phyloP scores from a whole-genome alignment of 2,329 filamentous ascomycete genomes.

The Fusarium compactum region DNA sequence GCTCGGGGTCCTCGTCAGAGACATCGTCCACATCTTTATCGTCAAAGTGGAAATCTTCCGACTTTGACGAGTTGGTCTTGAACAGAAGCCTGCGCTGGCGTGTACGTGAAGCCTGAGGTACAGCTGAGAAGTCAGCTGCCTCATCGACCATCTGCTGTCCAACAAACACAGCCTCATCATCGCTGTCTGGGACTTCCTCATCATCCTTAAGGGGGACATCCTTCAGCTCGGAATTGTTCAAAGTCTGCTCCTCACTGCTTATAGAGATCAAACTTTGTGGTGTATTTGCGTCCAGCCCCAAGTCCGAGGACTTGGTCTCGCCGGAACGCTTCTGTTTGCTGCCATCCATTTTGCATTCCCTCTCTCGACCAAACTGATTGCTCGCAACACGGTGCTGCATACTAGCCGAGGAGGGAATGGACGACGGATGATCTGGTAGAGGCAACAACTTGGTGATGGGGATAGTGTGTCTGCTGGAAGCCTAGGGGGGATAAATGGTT shows the following conservation, averaged over 20 bases:
- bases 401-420: not conserved
- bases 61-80: not conserved
- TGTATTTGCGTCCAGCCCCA: not conserved
- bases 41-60: not conserved
- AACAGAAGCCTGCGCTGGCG: not conserved
- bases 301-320: not conserved
- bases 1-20: not conserved
- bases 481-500: not conserved
- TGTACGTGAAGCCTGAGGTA: not conserved
- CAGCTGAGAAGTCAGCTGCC: not conserved
- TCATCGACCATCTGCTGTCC: not conserved
- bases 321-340: not conserved
- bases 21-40: not conserved
- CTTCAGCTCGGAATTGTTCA: not conserved
- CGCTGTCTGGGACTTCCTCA: not conserved
- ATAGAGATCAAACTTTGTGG: not conserved
- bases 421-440: not conserved
- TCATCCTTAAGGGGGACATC: not conserved
- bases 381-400: not conserved
- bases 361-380: not conserved
- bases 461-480: not conserved
- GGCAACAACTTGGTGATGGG: not conserved
- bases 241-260: not conserved
- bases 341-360: slow-evolving; percentile 2
- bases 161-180: not conserved